These are phyloP conservation scores for Graphilbum ipis-grandicollis DNA, from an alignment of 2,329 filamentous ascomycete species.

Conservation along the genomic window DNA sequence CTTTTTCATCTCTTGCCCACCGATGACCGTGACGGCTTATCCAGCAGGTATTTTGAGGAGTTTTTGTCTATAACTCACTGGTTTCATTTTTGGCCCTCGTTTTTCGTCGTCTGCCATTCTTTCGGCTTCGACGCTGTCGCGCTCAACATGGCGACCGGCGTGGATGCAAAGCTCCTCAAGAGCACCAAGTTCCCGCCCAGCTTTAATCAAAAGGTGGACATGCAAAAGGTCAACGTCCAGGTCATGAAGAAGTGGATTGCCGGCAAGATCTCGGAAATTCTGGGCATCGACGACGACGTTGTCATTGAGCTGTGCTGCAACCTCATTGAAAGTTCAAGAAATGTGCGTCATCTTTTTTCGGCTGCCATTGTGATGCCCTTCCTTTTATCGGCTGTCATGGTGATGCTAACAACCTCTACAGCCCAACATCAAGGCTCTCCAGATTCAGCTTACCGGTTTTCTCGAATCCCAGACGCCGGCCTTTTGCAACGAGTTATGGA, in stretches of 20 bases:
- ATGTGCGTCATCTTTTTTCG: constrained; percentile 36
- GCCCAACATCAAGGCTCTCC: constrained; percentile 90
- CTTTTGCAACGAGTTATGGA: constrained; percentile 93
- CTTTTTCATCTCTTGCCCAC: too few species aligned
- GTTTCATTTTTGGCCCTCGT: not conserved
- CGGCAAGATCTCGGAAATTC: constrained; percentile 66
- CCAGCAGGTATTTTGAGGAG: too few species aligned
- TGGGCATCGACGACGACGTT: constrained; percentile 90
- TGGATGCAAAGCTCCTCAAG: constrained; percentile 78
- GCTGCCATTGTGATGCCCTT: too few species aligned
- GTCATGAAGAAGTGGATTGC: constrained; percentile 99
- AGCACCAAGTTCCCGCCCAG: constrained; percentile 87
- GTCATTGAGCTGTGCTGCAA: constrained; percentile 71
- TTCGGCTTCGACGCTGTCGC: not conserved
- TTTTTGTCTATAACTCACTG: too few species aligned
- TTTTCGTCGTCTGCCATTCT: not conserved
- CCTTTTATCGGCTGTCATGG: not conserved
- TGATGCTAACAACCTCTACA: constrained; percentile 18
- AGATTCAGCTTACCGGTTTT: constrained; percentile 89
- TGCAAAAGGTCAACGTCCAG: constrained; percentile 89
- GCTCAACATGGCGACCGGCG: constrained; percentile 55
- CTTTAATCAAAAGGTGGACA: constrained; percentile 92
- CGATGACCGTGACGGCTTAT: too few species aligned
- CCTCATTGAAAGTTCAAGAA: constrained; percentile 54
- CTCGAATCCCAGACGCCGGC: constrained; percentile 76